These are phyloP conservation scores for Chaetomiaceae sp. DNA, from an alignment of 2,329 filamentous ascomycete species.

Conservation along the genomic window DNA sequence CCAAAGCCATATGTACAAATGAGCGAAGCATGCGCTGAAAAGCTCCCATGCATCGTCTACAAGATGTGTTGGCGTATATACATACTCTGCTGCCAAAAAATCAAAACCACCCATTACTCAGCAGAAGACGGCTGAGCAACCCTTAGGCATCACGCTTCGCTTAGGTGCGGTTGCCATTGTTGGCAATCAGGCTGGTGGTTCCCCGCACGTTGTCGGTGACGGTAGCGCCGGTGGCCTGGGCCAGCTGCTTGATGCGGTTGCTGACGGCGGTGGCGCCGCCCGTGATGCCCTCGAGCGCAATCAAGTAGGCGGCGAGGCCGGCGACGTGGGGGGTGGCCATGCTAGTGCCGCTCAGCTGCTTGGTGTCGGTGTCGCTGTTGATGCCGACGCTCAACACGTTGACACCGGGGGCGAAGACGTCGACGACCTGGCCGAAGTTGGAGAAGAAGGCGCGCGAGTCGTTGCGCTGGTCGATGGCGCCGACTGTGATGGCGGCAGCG, in stretches of 20 bases:
- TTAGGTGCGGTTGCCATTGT: slow-evolving; percentile 41
- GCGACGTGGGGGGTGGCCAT: slow-evolving; percentile 65
- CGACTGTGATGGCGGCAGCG: slow-evolving; percentile 52
- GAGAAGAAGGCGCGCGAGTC: slow-evolving; percentile 48
- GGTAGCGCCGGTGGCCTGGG: slow-evolving; percentile 37
- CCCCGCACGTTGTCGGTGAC: slow-evolving; percentile 37
- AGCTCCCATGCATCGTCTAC: background rate
- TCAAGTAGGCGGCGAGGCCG: slow-evolving; percentile 62
- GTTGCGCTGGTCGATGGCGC: slow-evolving; percentile 47
- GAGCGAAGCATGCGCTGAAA: background rate
- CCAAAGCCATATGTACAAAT: slow-evolving; percentile 1
- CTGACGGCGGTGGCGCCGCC: slow-evolving; percentile 39
- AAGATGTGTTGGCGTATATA: slow-evolving; percentile 7
- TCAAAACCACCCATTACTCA: background rate
- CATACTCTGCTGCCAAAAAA: slow-evolving; percentile 12
- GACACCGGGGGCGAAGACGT: slow-evolving; percentile 53
- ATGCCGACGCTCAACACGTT: slow-evolving; percentile 48
- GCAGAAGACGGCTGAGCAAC: too few species aligned
- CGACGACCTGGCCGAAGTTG: slow-evolving; percentile 51
- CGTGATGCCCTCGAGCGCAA: slow-evolving; percentile 47
- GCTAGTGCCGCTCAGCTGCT: slow-evolving; percentile 47
- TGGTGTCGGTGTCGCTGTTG: slow-evolving; percentile 39
- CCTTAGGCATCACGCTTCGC: background rate
- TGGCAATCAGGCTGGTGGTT: slow-evolving; percentile 50
- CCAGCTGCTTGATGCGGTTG: slow-evolving; percentile 47